Evolutionary conservation across 306 rosid species (phyloP).

Genomic region (Comarum palustre): DNA sequence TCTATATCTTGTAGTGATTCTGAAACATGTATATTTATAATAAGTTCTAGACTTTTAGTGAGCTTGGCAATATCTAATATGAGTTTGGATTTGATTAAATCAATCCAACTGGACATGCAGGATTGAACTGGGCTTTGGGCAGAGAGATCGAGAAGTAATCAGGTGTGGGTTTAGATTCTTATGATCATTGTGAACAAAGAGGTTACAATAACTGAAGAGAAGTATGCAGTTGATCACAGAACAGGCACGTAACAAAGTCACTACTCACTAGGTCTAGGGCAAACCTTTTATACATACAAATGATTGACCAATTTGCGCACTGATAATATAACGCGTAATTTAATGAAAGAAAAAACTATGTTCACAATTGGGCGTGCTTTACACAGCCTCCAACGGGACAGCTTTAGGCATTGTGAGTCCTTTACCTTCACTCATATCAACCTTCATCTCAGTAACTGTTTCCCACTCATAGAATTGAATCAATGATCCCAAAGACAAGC

Average conservation of each 20-base stretch:
- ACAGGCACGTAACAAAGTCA: neutral
- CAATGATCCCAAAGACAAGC: slow-evolving; percentile 37
- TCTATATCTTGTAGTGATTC: neutral
- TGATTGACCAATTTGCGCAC: neutral
- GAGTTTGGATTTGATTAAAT: neutral
- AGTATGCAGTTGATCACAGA: neutral
- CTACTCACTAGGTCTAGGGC: neutral
- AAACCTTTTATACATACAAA: neutral
- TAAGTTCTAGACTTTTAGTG: neutral
- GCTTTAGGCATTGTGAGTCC: slow-evolving; percentile 43
- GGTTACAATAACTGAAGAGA: neutral
- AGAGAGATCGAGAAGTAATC: slow-evolving; percentile 28
- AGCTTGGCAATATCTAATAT: neutral
- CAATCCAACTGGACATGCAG: slow-evolving; percentile 22
- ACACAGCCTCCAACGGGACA: slow-evolving; percentile 50
- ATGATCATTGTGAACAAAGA: neutral
- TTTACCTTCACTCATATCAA: slow-evolving; percentile 39
- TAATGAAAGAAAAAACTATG: neutral
- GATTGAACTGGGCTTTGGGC: slow-evolving; percentile 50
- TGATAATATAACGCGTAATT: neutral
- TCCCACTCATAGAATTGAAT: slow-evolving; percentile 70
- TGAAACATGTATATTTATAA: neutral
- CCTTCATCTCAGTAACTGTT: slow-evolving; percentile 20
- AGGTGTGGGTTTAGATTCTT: neutral
- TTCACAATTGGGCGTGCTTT: slow-evolving; percentile 33